These are phyloP conservation scores for Myriangium duriaei DNA, from an alignment of 2,329 filamentous ascomycete genomes.

Conservation along the genomic window DNA sequence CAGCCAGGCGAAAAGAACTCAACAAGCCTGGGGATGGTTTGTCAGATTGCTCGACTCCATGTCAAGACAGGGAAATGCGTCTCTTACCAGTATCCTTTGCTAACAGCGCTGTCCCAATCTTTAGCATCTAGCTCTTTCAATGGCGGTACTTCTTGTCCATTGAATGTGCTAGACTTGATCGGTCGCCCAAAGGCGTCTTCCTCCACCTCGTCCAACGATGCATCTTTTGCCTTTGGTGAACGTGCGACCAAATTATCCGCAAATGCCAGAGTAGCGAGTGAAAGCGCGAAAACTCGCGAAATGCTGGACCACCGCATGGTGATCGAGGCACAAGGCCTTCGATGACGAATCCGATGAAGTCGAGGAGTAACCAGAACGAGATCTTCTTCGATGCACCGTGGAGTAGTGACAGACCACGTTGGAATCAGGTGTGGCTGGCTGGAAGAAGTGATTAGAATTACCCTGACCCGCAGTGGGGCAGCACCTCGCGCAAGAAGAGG, in stretches of 20 bases:
- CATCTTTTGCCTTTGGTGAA: constrained; percentile 8
- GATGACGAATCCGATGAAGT: constrained; percentile 8
- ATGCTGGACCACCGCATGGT: constrained; percentile 21
- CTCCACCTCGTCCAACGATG: constrained; percentile 10
- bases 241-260: constrained; percentile 5
- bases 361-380: no score
- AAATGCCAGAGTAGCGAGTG: constrained; percentile 16
- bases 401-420: no score
- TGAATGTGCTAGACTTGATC: constrained; percentile 44
- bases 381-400: no score
- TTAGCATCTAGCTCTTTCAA: constrained; percentile 47
- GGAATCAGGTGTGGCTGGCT: no score
- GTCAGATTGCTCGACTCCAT: not conserved
- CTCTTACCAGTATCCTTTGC: constrained; percentile 54
- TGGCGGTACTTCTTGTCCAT: constrained; percentile 53
- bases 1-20: constrained; percentile 41
- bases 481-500: no score
- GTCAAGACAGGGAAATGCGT: not conserved
- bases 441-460: no score
- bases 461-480: no score
- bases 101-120: constrained; percentile 45
- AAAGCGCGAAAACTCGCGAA: constrained; percentile 19
- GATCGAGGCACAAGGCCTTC: no score
- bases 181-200: constrained; percentile 13
- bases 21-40: constrained; percentile 24